phyloP scores from a whole-genome alignment of 192 early-diverging fungal genomes.

The Dispira parvispora region DNA sequence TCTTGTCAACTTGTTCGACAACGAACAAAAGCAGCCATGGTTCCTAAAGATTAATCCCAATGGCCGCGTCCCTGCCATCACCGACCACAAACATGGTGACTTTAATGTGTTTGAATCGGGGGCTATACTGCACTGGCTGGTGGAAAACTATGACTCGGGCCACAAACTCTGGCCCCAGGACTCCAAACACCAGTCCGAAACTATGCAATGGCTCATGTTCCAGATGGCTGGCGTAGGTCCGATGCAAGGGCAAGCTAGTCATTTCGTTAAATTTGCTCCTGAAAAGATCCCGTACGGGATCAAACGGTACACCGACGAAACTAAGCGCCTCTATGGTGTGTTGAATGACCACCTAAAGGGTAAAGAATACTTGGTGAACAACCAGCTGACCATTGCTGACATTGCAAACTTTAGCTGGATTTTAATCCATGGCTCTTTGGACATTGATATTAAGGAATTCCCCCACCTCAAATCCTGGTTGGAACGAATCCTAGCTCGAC shows the following conservation, averaged over 20 bases:
- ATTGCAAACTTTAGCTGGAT: constrained; percentile 31
- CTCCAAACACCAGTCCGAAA: constrained; percentile 21
- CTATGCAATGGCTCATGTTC: constrained; percentile 38
- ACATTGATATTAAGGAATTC: constrained; percentile 19
- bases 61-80: constrained; percentile 28
- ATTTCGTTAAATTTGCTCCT: constrained; percentile 28
- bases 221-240: constrained; percentile 26
- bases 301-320: constrained; percentile 35
- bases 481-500: constrained; percentile 18
- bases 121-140: constrained; percentile 39
- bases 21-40: constrained; percentile 30
- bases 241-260: constrained; percentile 33
- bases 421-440: constrained; percentile 5
- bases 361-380: constrained; percentile 18
- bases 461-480: constrained; percentile 29
- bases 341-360: constrained; percentile 16
- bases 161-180: constrained; percentile 26
- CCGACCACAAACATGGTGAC: constrained; percentile 30
- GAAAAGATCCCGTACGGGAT: constrained; percentile 35
- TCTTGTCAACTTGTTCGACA: constrained; percentile 20
- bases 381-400: constrained; percentile 30
- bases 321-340: constrained; percentile 26
- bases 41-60: constrained; percentile 39
- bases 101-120: constrained; percentile 37
- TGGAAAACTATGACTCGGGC: constrained; percentile 31